These are phyloP conservation scores for Mortierella claussenii DNA, from an alignment of 192 early-diverging fungal genomes.

Conservation along the genomic window DNA sequence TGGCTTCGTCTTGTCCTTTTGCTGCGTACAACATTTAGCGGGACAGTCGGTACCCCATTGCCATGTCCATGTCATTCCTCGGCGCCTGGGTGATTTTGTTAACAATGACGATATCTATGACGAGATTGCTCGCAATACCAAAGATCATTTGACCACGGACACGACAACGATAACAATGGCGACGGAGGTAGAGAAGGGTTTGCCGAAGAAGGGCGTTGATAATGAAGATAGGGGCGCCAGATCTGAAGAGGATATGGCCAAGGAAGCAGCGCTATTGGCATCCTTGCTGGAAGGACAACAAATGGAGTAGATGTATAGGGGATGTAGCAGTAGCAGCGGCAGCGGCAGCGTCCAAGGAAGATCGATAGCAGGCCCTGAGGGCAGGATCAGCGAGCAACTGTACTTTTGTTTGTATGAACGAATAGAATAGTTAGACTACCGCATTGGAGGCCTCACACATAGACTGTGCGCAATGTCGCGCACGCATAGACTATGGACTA, in stretches of 20 bases:
- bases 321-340: too few relatives aligned
- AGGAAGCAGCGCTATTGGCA: slow-evolving; percentile 62
- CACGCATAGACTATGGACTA: too few relatives aligned
- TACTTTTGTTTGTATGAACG: too few relatives aligned
- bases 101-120: slow-evolving; percentile 92
- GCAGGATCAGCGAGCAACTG: too few relatives aligned
- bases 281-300: not conserved
- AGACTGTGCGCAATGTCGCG: too few relatives aligned
- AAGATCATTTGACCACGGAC: slow-evolving; percentile 16
- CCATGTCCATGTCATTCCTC: slow-evolving; percentile 93
- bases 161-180: slow-evolving; percentile 15
- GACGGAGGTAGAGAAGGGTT: too few relatives aligned
- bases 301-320: not conserved
- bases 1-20: too few relatives aligned
- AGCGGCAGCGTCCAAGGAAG: too few relatives aligned
- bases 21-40: too few relatives aligned
- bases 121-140: slow-evolving; percentile 71
- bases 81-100: slow-evolving; percentile 78
- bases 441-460: too few relatives aligned
- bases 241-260: slow-evolving; percentile 82
- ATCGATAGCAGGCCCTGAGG: too few relatives aligned
- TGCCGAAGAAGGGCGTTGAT: slow-evolving; percentile 63
- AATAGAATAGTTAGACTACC: too few relatives aligned
- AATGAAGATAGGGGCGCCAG: slow-evolving; percentile 78
- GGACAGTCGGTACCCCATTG: slow-evolving; percentile 86